These are phyloP conservation scores for Camellia granthamiana DNA, from an alignment of 148 eudicot genomes.

Conservation along the genomic window DNA sequence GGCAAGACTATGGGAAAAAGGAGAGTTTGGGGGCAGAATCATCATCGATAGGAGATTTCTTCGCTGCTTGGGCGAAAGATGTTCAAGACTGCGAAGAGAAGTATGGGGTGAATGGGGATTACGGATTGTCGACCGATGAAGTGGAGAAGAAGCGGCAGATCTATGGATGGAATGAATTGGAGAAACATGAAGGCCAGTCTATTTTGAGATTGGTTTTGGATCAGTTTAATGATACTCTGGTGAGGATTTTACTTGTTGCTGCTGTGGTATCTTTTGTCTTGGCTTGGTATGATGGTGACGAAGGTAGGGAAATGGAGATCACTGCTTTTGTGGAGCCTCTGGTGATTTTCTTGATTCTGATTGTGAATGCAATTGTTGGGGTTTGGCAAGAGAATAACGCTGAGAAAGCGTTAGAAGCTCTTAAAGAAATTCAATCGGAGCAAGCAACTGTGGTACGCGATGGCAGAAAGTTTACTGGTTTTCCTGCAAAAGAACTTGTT, in stretches of 20 bases:
- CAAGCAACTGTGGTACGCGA: slow-evolving; percentile 55
- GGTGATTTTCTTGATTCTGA: slow-evolving; percentile 59
- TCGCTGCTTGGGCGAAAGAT: slow-evolving; percentile 34
- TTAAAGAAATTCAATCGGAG: slow-evolving; percentile 79
- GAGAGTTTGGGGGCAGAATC: slow-evolving; percentile 21
- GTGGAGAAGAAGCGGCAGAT: slow-evolving; percentile 31
- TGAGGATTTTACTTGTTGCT: slow-evolving; percentile 35
- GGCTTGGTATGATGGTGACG: slow-evolving; percentile 51
- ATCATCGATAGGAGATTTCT: slow-evolving; percentile 13
- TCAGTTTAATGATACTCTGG: slow-evolving; percentile 25
- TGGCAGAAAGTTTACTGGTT: slow-evolving; percentile 41
- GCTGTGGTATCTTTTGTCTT: slow-evolving; percentile 56
- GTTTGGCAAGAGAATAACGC: slow-evolving; percentile 80
- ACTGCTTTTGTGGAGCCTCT: slow-evolving; percentile 52
- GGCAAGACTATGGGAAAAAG: slow-evolving; percentile 35
- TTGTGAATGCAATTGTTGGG: slow-evolving; percentile 56
- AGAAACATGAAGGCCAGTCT: slow-evolving; percentile 39
- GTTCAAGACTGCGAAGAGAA: slow-evolving; percentile 36
- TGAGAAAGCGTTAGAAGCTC: slow-evolving; percentile 78
- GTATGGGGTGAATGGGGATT: slow-evolving; percentile 25
- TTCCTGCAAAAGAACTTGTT: slow-evolving; percentile 69
- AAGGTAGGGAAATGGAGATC: slow-evolving; percentile 45
- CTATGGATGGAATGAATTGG: slow-evolving; percentile 40
- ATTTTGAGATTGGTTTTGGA: slow-evolving; percentile 22
- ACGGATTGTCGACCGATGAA: slow-evolving; percentile 28